Percentiles rank a stretch among this genome's conserved stretches.
These are phyloP conservation scores for Hemisphaericaspora lyxosophila DNA, from an alignment of 1,139 yeast species.

Conservation along the genomic window DNA sequence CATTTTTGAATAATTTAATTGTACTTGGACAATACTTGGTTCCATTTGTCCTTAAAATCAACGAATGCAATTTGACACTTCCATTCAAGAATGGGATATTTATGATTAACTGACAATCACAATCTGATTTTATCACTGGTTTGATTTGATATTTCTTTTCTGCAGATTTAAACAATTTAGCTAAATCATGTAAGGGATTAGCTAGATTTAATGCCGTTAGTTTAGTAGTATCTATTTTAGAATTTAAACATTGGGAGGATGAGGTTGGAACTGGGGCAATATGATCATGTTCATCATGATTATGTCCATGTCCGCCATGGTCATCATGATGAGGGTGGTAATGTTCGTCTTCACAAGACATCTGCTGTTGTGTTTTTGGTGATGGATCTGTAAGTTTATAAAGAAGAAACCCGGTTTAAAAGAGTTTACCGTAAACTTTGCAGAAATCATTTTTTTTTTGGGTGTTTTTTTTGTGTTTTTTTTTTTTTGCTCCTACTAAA, in stretches of 20 bases:
- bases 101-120: constrained; percentile 76
- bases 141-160: constrained; percentile 41
- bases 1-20: constrained; percentile 73
- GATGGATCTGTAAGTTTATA: too few relatives aligned
- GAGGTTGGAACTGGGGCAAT: constrained; percentile 73
- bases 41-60: constrained; percentile 67
- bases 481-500: too few relatives aligned
- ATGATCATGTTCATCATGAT: constrained; percentile 26
- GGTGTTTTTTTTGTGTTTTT: too few relatives aligned
- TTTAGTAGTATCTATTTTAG: constrained; percentile 59
- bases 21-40: constrained; percentile 65
- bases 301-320: constrained; percentile 22
- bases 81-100: constrained; percentile 75
- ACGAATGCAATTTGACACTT: constrained; percentile 68
- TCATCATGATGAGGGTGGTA: constrained; percentile 20
- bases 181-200: constrained; percentile 50
- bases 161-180: constrained; percentile 49
- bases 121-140: constrained; percentile 66
- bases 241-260: constrained; percentile 65
- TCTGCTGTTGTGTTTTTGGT: too few relatives aligned
- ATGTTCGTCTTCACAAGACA: constrained; percentile 47
- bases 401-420: too few relatives aligned
- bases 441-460: too few relatives aligned
- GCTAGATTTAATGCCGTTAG: constrained; percentile 65
- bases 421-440: too few relatives aligned